Evolutionary conservation across 2,329 filamentous ascomycete genomes (phyloP).

Genomic region (Apiospora sp.): DNA sequence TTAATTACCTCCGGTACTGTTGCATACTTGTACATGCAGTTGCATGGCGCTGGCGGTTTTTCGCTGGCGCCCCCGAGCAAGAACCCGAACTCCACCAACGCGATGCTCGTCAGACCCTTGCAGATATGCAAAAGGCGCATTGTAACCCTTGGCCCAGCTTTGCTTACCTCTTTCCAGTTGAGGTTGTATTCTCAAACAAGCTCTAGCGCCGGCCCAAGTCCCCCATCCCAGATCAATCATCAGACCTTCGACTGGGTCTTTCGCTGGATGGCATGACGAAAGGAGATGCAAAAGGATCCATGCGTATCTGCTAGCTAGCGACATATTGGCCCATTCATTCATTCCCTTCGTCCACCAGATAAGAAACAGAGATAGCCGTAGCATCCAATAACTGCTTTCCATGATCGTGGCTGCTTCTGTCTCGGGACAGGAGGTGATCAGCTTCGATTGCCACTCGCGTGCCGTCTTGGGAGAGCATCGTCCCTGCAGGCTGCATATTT

Average conservation of each 20-base stretch:
- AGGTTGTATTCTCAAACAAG: conserved; percentile 7
- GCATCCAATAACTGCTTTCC: not conserved
- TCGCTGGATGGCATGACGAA: conserved; percentile 2
- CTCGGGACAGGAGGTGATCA: not conserved
- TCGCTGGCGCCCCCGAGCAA: conserved; percentile 14
- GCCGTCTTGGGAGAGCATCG: conserved; percentile 1
- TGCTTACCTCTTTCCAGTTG: not conserved
- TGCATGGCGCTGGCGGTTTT: not conserved
- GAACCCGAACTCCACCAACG: not conserved
- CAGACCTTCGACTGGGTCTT: not conserved
- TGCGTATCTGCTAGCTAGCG: not conserved
- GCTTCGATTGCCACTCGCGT: conserved; percentile 10
- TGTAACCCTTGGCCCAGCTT: not conserved
- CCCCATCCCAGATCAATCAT: conserved; percentile 11
- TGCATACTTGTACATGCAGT: conserved; percentile 1
- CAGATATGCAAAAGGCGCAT: not conserved
- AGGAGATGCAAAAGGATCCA: not conserved
- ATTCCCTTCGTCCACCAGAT: not conserved
- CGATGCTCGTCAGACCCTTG: conserved; percentile 7
- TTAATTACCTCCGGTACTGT: conserved; percentile 1
- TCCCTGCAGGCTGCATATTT: conserved; percentile 14
- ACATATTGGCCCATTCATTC: not conserved
- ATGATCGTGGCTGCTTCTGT: not conserved
- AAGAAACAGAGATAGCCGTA: not conserved
- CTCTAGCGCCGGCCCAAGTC: conserved; percentile 1